A percentile compares a stretch with the other conserved stretches of the same genome.
These are phyloP conservation scores for Emergomyces pasteurianus DNA, from an alignment of 2,329 filamentous ascomycete genomes.

Conservation along the genomic window DNA sequence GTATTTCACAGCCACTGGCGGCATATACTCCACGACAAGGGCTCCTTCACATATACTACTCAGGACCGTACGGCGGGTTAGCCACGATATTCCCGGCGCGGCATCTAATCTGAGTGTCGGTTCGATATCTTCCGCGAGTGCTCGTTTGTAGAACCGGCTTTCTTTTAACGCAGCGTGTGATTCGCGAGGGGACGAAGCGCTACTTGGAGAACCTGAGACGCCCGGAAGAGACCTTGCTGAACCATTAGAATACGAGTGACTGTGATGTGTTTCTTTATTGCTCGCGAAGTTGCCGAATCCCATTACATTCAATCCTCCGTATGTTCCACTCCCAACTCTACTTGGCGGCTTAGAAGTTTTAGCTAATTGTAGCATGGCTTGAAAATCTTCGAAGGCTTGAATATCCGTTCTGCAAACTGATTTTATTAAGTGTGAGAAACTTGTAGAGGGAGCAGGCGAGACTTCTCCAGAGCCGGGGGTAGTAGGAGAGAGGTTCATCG, in stretches of 20 bases:
- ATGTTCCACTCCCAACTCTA: conserved; percentile 60
- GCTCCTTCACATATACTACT: conserved; percentile 73
- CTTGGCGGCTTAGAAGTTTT: conserved; percentile 50
- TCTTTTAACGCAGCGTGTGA: conserved; percentile 59
- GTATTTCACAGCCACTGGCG: conserved; percentile 42
- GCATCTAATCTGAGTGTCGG: conserved; percentile 81
- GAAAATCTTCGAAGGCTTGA: conserved; percentile 72
- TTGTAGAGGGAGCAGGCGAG: conserved; percentile 52
- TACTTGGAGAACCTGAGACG: conserved; percentile 36
- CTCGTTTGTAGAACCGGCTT: conserved; percentile 86
- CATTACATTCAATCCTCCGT: conserved; percentile 50
- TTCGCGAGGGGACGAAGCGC: conserved; percentile 29
- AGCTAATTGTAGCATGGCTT: conserved; percentile 58
- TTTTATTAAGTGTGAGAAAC: conserved; percentile 71
- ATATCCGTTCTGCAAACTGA: conserved; percentile 76
- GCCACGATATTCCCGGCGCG: conserved; percentile 85
- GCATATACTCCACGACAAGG: conserved; percentile 80
- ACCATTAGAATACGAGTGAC: conserved; percentile 38
- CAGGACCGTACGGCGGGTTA: conserved; percentile 74
- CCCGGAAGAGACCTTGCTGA: conserved; percentile 48
- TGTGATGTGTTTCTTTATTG: conserved; percentile 25
- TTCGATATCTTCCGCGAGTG: conserved; percentile 81
- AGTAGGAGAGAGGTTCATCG: conserved; percentile 41
- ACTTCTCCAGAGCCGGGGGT: conserved; percentile 40
- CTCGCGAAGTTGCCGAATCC: conserved; percentile 37